phyloP scores from a whole-genome alignment of 257 asterid species.

The Jaltomata sinuosa region DNA sequence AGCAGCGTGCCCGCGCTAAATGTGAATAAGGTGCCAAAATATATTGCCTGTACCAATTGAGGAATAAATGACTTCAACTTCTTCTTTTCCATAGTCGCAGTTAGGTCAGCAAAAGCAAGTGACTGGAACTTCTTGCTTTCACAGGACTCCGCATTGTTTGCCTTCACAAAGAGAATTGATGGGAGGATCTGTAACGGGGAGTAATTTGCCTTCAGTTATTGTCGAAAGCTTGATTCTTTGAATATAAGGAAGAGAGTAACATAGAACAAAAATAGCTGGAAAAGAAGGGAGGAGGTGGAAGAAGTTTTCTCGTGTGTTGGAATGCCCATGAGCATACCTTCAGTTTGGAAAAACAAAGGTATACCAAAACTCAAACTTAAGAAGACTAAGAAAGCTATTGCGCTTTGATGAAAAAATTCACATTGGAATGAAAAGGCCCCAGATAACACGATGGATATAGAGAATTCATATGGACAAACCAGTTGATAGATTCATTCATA shows the following conservation, averaged over 20 bases:
- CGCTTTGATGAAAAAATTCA: not conserved
- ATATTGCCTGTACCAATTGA: constrained; percentile 60
- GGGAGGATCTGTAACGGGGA: constrained; percentile 57
- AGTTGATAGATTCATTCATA: not conserved
- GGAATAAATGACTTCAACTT: constrained; percentile 84
- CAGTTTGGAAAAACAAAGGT: not conserved
- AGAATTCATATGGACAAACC: not conserved
- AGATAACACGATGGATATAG: not conserved
- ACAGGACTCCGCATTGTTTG: constrained; percentile 63
- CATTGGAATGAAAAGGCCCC: not conserved
- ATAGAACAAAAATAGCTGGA: not conserved
- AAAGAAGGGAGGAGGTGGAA: not conserved
- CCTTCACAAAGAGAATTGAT: constrained; percentile 83
- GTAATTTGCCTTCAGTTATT: not conserved
- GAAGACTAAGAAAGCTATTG: not conserved
- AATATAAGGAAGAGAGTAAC: not conserved
- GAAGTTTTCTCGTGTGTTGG: not conserved
- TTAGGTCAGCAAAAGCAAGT: constrained; percentile 60
- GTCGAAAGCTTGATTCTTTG: not conserved
- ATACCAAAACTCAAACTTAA: not conserved
- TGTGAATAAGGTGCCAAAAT: constrained; percentile 48
- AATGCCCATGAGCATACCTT: not conserved
- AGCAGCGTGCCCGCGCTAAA: constrained; percentile 48
- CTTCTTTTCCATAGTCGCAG: constrained; percentile 57
- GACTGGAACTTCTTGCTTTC: constrained; percentile 66